Percentiles rank a stretch among this genome's conserved stretches.
phyloP scores from a whole-genome alignment of 2,329 filamentous ascomycete genomes.

The Aspergillus amoenus region DNA sequence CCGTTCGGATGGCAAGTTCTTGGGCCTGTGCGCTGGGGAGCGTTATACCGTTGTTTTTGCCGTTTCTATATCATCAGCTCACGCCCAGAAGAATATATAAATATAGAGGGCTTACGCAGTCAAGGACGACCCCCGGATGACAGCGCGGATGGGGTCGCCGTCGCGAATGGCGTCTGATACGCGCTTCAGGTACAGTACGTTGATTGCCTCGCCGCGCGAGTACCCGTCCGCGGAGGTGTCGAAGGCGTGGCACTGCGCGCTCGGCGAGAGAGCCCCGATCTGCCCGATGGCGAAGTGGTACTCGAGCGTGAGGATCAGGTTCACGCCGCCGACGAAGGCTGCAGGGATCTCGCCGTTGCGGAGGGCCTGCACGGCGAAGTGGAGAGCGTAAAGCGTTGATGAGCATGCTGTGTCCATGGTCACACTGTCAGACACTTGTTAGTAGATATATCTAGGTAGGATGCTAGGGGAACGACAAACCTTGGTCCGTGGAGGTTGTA shows the following conservation, averaged over 20 bases:
- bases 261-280: constrained; percentile 34
- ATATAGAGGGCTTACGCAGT: background rate
- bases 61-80: background rate
- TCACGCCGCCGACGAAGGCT: constrained; percentile 25
- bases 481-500: constrained; percentile 37
- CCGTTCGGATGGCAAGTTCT: background rate
- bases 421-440: background rate
- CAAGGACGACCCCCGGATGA: constrained; percentile 2
- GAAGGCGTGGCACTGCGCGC: constrained; percentile 19
- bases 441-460: background rate
- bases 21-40: background rate
- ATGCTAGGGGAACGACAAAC: background rate
- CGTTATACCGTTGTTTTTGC: background rate
- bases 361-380: constrained; percentile 33
- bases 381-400: constrained; percentile 37
- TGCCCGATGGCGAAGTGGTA: constrained; percentile 27
- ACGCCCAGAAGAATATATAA: too few relatives aligned
- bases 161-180: constrained; percentile 4
- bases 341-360: constrained; percentile 17
- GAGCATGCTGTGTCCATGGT: constrained; percentile 41
- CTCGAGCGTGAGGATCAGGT: constrained; percentile 21
- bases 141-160: constrained; percentile 2
- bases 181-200: constrained; percentile 8
- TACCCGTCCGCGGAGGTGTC: constrained; percentile 11
- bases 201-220: constrained; percentile 8